These are phyloP conservation scores for Ceratobasidium sp. DNA, from an alignment of 1,284 basidiomycete species.

Conservation along the genomic window DNA sequence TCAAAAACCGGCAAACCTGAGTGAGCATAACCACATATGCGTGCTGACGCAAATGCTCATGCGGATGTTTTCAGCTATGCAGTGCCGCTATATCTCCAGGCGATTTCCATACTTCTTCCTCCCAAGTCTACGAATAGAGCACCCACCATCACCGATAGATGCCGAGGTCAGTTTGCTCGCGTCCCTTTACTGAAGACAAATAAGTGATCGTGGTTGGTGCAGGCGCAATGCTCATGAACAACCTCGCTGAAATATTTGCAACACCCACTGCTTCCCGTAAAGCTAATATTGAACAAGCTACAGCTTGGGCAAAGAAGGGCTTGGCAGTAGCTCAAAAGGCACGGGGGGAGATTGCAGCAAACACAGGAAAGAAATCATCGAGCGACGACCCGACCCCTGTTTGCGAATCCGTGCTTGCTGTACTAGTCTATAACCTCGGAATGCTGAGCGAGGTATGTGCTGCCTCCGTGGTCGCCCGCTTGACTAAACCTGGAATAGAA, in stretches of 20 bases:
- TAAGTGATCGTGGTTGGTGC: neutral
- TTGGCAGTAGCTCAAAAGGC: slow-evolving; percentile 47
- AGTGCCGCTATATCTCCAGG: slow-evolving; percentile 74
- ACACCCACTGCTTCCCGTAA: slow-evolving; percentile 38
- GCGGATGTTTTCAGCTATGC: slow-evolving; percentile 69
- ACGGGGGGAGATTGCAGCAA: slow-evolving; percentile 34
- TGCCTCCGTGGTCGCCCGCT: no score
- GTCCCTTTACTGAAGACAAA: neutral
- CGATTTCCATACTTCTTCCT: slow-evolving; percentile 74
- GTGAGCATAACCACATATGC: slow-evolving; percentile 61
- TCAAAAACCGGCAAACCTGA: slow-evolving; percentile 68
- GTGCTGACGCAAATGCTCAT: slow-evolving; percentile 17
- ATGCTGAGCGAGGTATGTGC: slow-evolving; percentile 47
- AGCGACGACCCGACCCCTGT: slow-evolving; percentile 19
- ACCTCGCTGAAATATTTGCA: slow-evolving; percentile 61
- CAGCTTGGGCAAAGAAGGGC: slow-evolving; percentile 49
- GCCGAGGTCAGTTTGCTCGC: slow-evolving; percentile 64
- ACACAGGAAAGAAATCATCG: neutral
- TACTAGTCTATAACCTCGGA: slow-evolving; percentile 47
- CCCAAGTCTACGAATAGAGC: slow-evolving; percentile 56
- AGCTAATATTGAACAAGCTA: slow-evolving; percentile 48
- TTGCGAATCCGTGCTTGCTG: slow-evolving; percentile 45
- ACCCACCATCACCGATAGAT: slow-evolving; percentile 65
- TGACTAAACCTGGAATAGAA: neutral
- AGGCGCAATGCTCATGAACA: slow-evolving; percentile 80